Evolutionary conservation across 495 filamentous ascomycete genomes (phyloP).

Genomic region (Darksidea phi): DNA sequence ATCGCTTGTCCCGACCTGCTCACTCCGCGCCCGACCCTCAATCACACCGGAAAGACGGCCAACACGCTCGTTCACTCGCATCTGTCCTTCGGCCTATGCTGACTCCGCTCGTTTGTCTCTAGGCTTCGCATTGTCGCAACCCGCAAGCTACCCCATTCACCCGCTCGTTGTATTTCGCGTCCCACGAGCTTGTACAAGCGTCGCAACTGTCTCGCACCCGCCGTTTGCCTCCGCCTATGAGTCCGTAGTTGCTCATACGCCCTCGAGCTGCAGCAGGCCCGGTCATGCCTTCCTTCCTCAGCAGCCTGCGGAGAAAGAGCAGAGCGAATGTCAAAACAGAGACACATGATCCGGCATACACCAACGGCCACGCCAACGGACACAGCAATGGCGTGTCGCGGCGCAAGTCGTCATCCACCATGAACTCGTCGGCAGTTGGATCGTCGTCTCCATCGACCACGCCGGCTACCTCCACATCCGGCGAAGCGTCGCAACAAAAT

Average conservation of each 20-base stretch:
- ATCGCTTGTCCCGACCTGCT: no score
- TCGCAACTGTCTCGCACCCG: not conserved
- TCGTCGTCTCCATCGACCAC: constrained; percentile 52
- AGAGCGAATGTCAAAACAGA: constrained; percentile 56
- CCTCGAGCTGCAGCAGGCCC: not conserved
- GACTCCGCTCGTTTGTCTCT: not conserved
- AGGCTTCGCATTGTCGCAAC: not conserved
- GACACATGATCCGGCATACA: constrained; percentile 33
- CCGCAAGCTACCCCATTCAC: not conserved
- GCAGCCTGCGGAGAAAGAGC: constrained; percentile 66
- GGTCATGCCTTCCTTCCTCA: constrained; percentile 63
- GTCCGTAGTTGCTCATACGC: not conserved
- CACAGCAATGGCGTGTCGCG: not conserved
- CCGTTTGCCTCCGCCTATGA: constrained; percentile 9
- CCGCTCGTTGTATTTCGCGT: not conserved
- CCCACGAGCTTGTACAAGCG: not conserved
- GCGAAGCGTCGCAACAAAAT: constrained; percentile 50
- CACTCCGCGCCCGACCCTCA: no score
- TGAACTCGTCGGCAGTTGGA: constrained; percentile 51
- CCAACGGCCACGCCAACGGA: constrained; percentile 6
- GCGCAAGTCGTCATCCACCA: constrained; percentile 63
- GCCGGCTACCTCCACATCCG: constrained; percentile 60
- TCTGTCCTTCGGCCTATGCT: no score
- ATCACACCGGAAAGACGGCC: no score
- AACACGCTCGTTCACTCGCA: no score